Evolutionary conservation across 2,329 filamentous ascomycete species (phyloP), one percentile per base, ranked within the genome.

Genomic region (Aspergillus sp.): DNA sequence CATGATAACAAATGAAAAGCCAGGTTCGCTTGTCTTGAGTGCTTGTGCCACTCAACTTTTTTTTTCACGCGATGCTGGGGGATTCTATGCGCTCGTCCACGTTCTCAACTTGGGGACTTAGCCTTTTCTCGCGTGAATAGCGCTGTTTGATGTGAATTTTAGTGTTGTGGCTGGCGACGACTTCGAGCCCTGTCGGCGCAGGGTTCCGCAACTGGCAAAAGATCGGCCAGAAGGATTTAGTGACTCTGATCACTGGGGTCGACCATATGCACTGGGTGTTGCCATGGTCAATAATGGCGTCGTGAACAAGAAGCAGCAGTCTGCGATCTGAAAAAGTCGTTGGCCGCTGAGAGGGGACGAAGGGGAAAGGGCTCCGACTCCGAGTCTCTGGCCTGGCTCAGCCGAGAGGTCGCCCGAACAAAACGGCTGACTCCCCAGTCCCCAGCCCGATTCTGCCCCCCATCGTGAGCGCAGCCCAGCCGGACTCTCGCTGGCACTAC

Each of bases 81-180:
- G 44, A 48, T 54, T 58, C 45, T 50, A 54, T 57, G 45, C 44
- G 15, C 52, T 34, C 12, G 44, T 41, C 27, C 33, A 13, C 17
- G 17, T 20, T 22, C 40, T 42, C 5, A 12, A 42, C 41, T 12
- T 9, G 8, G n/a, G 27, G 39, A 30, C 39, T 44, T 44, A 33
- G 40, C 50, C 40, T 33, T 27, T 40, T 30, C 22, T 33, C 22
- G 39, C 50, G 7, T 37, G 17, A 27, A 52, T 52, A 40, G 50
- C 40, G 27, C 39, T 53, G 51, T 46, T 22, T 17, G n/a, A 17
- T n/a, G 27, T 44, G 34, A 34, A 52, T 27, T 44, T 24, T 30
- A 53, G 40, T 53, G 6, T 19, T 30, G 30, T 37, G 34, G 15
- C 34, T 37, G 34, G 11, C 13, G 33, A 37, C 13, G 12, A n/a